These are phyloP conservation scores for Lagenidium giganteum DNA, from an alignment of 352 stramenopile species.

Conservation along the genomic window DNA sequence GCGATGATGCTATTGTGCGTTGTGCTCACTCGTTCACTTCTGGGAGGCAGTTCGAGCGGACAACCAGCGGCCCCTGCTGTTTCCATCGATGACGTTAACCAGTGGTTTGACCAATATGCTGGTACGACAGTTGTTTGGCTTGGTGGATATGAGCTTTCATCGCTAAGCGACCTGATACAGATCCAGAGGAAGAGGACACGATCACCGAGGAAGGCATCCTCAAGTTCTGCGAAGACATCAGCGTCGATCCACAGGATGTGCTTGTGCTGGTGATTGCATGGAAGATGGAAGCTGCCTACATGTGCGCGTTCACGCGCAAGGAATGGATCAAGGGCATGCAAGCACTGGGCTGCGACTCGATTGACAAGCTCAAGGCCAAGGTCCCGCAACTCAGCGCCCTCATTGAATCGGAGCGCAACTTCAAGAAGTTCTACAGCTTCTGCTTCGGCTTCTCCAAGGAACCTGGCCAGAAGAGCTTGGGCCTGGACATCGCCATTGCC, in stretches of 20 bases:
- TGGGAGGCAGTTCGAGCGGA: no score
- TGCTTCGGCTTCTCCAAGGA: slow-evolving; percentile 82
- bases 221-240: slow-evolving; percentile 40
- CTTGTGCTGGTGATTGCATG: slow-evolving; percentile 72
- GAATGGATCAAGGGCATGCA: slow-evolving; percentile 70
- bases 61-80: not conserved
- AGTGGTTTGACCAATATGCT: slow-evolving; percentile 38
- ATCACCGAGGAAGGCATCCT: slow-evolving; percentile 43
- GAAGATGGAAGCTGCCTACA: slow-evolving; percentile 73
- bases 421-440: slow-evolving; percentile 77
- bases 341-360: slow-evolving; percentile 54
- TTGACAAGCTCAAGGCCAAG: slow-evolving; percentile 36
- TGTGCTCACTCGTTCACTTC: no score
- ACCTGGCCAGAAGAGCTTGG: slow-evolving; percentile 68
- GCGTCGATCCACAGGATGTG: slow-evolving; percentile 35
- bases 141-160: no score
- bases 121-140: slow-evolving; percentile 5
- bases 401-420: slow-evolving; percentile 33
- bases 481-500: slow-evolving; percentile 64
- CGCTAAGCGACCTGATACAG: no score
- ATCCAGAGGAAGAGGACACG: slow-evolving; percentile 28
- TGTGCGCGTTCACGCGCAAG: slow-evolving; percentile 75
- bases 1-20: no score
- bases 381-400: slow-evolving; percentile 37
- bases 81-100: slow-evolving; percentile 15